A percentile compares a stretch with the other conserved stretches of the same genome.
These are phyloP conservation scores for Piloderma croceum DNA, from an alignment of 768 basidiomycete genomes.

Conservation along the genomic window DNA sequence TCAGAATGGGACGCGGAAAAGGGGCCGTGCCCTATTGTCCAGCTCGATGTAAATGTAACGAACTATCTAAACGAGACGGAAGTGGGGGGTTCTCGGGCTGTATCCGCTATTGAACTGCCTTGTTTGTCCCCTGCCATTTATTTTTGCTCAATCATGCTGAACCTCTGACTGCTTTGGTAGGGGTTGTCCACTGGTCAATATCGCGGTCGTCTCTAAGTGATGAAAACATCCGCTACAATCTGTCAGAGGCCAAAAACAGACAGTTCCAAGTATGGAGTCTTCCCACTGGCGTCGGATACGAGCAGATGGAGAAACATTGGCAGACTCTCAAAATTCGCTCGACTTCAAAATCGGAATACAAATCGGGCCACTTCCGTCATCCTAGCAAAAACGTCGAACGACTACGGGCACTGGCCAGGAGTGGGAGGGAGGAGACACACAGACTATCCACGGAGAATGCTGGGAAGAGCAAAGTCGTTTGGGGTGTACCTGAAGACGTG, in stretches of 20 bases:
- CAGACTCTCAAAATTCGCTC: constrained; percentile 25
- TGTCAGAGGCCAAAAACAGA: constrained; percentile 7
- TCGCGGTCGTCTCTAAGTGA: neutral
- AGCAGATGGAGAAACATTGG: constrained; percentile 28
- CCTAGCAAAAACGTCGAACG: constrained; percentile 29
- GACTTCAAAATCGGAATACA: constrained; percentile 10
- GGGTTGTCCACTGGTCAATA: constrained; percentile 6
- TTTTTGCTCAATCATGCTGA: constrained; percentile 2
- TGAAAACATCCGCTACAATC: neutral
- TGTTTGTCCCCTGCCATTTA: constrained; percentile 23
- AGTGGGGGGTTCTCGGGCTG: constrained; percentile 31
- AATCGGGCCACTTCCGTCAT: constrained; percentile 30
- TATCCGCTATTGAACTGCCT: constrained; percentile 21
- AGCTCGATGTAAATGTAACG: constrained; percentile 47
- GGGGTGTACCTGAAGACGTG: constrained; percentile 21
- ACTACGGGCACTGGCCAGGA: constrained; percentile 43
- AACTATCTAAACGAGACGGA: constrained; percentile 40
- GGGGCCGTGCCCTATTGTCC: constrained; percentile 43
- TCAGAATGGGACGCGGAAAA: constrained; percentile 35
- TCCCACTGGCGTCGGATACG: constrained; percentile 15
- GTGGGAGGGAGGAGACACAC: constrained; percentile 39
- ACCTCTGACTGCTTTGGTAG: constrained; percentile 24
- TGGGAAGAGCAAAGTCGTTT: constrained; percentile 44
- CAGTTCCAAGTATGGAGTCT: constrained; percentile 5
- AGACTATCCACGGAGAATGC: constrained; percentile 30